Evolutionary conservation across 345 rosid species (phyloP).

Genomic region (Camelina laxa): DNA sequence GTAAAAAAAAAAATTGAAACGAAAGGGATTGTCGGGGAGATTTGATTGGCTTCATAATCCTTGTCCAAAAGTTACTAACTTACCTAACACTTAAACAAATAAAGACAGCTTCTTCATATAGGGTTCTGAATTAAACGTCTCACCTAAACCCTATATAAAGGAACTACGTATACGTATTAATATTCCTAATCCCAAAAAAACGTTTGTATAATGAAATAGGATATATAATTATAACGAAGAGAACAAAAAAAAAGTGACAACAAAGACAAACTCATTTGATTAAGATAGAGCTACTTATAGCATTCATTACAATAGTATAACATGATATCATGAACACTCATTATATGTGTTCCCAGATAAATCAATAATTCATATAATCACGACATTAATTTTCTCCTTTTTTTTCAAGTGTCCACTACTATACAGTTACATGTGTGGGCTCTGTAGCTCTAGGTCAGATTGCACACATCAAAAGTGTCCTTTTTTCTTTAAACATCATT

Average conservation of each 20-base stretch:
- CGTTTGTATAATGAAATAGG: neutral
- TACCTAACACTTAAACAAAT: constrained; percentile 43
- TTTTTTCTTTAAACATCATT: constrained; percentile 40
- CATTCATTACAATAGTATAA: constrained; percentile 29
- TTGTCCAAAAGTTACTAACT: constrained; percentile 41
- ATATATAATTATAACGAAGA: neutral
- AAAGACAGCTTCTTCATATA: constrained; percentile 30
- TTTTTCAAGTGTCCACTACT: constrained; percentile 41
- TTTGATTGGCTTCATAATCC: constrained; percentile 44
- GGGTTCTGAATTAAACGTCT: constrained; percentile 36
- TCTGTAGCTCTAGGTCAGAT: constrained; percentile 49
- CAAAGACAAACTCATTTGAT: constrained; percentile 44
- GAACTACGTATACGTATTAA: constrained; percentile 2
- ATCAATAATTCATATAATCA: constrained; percentile 34
- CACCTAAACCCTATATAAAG: constrained; percentile 35
- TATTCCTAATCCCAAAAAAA: neutral
- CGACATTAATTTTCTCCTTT: neutral
- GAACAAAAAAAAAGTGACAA: constrained; percentile 19
- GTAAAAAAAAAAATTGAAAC: neutral
- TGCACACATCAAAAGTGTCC: constrained; percentile 46
- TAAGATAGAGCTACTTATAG: constrained; percentile 44
- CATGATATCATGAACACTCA: constrained; percentile 45
- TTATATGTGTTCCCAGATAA: constrained; percentile 25
- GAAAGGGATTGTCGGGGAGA: constrained; percentile 48
- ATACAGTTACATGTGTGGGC: constrained; percentile 41